A percentile compares a stretch with the other conserved stretches of the same genome.
Conservation (phyloP, 306 rosid genomes). For the Pyrus bretschneideri region DNA sequence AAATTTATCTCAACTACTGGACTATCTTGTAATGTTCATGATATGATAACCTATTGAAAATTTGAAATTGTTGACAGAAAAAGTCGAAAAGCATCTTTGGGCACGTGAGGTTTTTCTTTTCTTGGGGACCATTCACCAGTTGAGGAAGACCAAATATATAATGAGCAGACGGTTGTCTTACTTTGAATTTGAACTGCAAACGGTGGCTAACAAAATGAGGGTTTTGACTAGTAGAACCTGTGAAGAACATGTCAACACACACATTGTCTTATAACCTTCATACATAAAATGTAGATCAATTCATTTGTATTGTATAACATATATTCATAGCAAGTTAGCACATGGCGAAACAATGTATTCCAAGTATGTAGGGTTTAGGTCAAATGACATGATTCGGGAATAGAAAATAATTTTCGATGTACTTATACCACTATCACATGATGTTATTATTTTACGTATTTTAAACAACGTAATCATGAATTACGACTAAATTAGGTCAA, state of each 20-base stretch:
- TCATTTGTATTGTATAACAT: background rate
- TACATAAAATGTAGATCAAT: background rate
- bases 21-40: too few species aligned
- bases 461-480: too few species aligned
- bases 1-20: too few species aligned
- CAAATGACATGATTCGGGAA: background rate
- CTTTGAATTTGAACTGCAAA: constrained; percentile 5
- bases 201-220: background rate
- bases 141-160: background rate
- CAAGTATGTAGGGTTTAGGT: background rate
- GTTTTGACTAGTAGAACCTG: background rate
- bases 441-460: too few species aligned
- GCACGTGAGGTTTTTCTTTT: background rate
- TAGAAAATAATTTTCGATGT: too few species aligned
- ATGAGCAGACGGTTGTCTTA: background rate
- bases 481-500: too few species aligned
- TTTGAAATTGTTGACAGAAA: background rate
- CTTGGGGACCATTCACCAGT: background rate
- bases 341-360: background rate
- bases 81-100: background rate
- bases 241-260: constrained; percentile 3
- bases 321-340: background rate
- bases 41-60: too few species aligned
- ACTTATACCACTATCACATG: too few species aligned
- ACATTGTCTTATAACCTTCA: background rate